Base-by-base conservation (phyloP, 495 filamentous ascomycete species). In the Penicillium psychrofluorescens region DNA sequence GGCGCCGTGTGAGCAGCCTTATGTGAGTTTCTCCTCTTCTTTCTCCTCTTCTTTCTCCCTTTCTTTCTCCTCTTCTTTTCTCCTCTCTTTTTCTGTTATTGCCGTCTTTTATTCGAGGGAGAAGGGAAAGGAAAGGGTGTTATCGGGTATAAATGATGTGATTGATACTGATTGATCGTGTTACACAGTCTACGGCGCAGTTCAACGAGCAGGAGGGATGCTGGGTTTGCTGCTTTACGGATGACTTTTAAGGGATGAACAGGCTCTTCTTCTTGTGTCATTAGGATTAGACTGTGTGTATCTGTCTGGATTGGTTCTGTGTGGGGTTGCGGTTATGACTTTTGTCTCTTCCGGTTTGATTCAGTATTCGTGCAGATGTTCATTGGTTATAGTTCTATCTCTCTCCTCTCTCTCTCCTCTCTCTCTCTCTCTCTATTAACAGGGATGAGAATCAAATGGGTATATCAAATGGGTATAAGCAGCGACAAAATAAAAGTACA, bases 191-290 rank as follows among this genome's bases (percentile, higher is more conserved):
- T 31, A 36, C 31, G 29, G 38, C 54, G 14, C 7, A 53, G 7
- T 52, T 41, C 14, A 44, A 53, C 35, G 13, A 29, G 12, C 16
- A n/a, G 1, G n/a, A 45, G 29, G 49, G 45, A 8, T 58, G 57
- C 30, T 61, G 45, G 34, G 39, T 37, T 31, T 61, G 54, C 29
- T 58, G 57, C 31, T 40, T 61, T 29, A 48, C 57, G 34, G 45
- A 41, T 10, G 49, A 58, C 7, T 58, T 58, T 15, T 58, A 14
- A 34, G 31, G 8, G 7, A 2, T 40, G 7, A 34, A 12, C 0
- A 0, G 32, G 32, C 6, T 34, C 7, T 34, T 34, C 0, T 10
- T 34, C 32, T 34, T 34, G 32, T 34, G 32, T 10, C 6, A 11
- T 34, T 12, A 12, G 3, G 9, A 5, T 34, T 34, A 22, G 22